Conservation (phyloP, 768 basidiomycete genomes). For the Glaciozyma martinii region DNA sequence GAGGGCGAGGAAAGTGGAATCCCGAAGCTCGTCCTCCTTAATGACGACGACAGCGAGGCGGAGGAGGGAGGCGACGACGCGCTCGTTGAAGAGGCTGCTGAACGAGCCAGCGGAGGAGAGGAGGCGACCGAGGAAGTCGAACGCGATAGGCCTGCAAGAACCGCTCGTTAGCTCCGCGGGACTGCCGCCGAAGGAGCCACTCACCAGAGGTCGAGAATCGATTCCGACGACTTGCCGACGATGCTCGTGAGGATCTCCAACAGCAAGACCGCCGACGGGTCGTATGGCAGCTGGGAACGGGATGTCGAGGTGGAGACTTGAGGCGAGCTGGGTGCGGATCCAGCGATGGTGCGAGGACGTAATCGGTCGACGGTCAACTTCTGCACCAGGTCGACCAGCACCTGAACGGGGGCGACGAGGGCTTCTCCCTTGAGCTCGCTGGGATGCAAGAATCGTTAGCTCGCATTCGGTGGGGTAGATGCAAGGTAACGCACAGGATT, state of each 20-base stretch:
- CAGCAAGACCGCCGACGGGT: conserved; percentile 89
- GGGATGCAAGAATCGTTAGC: not conserved
- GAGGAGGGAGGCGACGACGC: conserved; percentile 81
- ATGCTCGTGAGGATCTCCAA: conserved; percentile 92
- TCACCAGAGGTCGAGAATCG: conserved; percentile 83
- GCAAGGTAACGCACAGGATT: conserved; percentile 59
- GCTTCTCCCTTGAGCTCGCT: conserved; percentile 74
- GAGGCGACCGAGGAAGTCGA: conserved; percentile 80
- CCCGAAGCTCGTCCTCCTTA: conserved; percentile 71
- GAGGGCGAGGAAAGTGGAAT: conserved; percentile 89
- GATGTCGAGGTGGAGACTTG: conserved; percentile 17
- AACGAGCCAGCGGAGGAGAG: conserved; percentile 69
- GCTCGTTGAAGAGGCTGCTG: conserved; percentile 81
- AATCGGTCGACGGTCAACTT: conserved; percentile 68
- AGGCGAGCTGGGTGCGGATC: conserved; percentile 16
- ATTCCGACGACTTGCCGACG: conserved; percentile 60
- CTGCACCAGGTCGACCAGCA: conserved; percentile 82
- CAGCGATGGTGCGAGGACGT: conserved; percentile 7
- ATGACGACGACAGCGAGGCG: conserved; percentile 75
- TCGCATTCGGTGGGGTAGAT: not conserved
- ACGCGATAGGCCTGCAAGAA: conserved; percentile 73
- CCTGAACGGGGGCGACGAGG: conserved; percentile 70
- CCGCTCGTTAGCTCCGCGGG: not conserved
- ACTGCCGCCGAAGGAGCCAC: conserved; percentile 28
- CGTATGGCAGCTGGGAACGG: conserved; percentile 62